Base-by-base conservation (phyloP, 768 basidiomycete genomes). In the Mycena indigotica region DNA sequence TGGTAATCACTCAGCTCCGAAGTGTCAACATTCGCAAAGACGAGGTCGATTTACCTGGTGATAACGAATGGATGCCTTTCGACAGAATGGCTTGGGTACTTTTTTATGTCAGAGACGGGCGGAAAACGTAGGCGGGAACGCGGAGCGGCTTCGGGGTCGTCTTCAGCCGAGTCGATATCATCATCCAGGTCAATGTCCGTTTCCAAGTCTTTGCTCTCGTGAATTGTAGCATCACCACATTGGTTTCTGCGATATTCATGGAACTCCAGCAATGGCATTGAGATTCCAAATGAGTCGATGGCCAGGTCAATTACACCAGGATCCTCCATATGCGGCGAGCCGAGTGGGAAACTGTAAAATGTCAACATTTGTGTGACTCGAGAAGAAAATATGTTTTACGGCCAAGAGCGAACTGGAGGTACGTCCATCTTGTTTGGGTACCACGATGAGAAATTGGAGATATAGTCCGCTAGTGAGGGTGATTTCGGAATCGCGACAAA, bases 21-120 rank as follows among this genome's bases (percentile, higher is more conserved):
- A 2, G 30, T 10, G 5, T 17, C 16, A 3, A 45, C 28, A 25
- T 50, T 23, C 2, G 4, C 17, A 23, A 5, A n/a, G 24, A 1
- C 8, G 32, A 8, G 32, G 17, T 8, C 32, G 8, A 59, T 67
- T 13, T 41, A 73, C 73, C 73, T 70, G 49, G 75, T 74, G 6
- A 73, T 63, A 28, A 77, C 62, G 39, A 73, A 75, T 1, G 76
- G 76, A 56, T 74, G 73, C 4, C 64, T 58, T 35, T 66, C 61
- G 8, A 70, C 51, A 10, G 65, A 60, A 3, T 69, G 57, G 5
- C 58, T 60, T 19, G 55, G 60, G 24, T 60, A 26, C 44, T 35
- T 56, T 6, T 26, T 17, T 19, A 56, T 53, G 21, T 60, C 38
- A 0, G 59, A 56, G 32, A 55, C 38, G 1, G 6, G 25, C 13